Base-by-base conservation (phyloP, 148 eudicot genomes). In the Cornus kousa region DNA sequence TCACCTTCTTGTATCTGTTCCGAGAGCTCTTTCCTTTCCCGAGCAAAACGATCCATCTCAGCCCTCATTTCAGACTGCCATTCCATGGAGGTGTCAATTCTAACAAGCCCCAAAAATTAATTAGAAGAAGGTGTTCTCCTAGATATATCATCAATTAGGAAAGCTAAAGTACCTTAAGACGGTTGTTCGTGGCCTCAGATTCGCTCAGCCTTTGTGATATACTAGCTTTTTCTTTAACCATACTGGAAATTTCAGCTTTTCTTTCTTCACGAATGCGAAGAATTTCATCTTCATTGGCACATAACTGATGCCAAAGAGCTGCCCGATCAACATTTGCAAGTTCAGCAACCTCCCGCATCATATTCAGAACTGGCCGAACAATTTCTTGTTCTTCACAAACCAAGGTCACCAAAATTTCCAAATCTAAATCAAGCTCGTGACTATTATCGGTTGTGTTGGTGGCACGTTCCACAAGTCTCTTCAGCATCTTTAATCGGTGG, bases 281-380 rank as follows among this genome's bases (percentile, higher is more conserved):
- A 87, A 94, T 86, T 81, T 96, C 97, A 78, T 92, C 98, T 88
- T 96, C 98, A 84, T 87, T 93, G 68, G 91, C 83, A 87, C 99
- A 93, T 70, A 93, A 73, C 86, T 94, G 98, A 89, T 93, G 98
- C 99, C 99, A 93, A 88, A 96, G 98, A 75, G 99, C 91, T 68
- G 94, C 97, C 74, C 98, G 92, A 78, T 92, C 98, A 76, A 91
- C 93, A 88, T 93, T 96, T 80, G 99, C 99, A 83, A 88, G 92
- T 81, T 92, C 99, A 48, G 93, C 97, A 87, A 90, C 91, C 87
- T 92, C 98, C 67, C 95, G 83, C 89, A 94, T 91, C 97, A 96
- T 92, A 91, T 86, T 88, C 82, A 96, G 81, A 83, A 92, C 98
- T 72, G 98, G 98, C 82, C 93, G 84, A 66, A 94, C 86, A 55